Evolutionary conservation across 2,329 filamentous ascomycete genomes (phyloP).

Genomic region (Arthroderma sp.): DNA sequence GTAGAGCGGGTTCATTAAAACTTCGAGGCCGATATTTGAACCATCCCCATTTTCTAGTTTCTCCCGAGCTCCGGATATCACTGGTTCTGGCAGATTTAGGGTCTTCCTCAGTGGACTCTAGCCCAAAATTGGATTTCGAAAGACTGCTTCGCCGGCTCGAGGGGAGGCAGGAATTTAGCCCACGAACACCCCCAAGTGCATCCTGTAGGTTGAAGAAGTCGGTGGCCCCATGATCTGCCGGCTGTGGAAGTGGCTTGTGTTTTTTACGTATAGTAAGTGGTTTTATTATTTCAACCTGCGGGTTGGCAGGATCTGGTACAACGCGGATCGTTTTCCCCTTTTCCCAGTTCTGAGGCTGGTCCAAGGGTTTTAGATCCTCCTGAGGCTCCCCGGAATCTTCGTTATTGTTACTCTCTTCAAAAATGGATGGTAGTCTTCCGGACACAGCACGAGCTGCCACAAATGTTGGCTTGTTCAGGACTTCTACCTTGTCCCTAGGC

Average conservation of each 20-base stretch:
- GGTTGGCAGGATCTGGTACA: constrained; percentile 40
- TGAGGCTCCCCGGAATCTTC: not conserved
- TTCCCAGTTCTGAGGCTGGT: constrained; percentile 11
- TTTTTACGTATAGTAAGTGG: constrained; percentile 45
- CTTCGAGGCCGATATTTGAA: constrained; percentile 25
- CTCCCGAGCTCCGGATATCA: constrained; percentile 12
- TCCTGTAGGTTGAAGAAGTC: not conserved
- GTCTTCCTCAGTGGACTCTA: constrained; percentile 32
- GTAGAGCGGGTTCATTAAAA: constrained; percentile 14
- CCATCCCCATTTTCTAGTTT: constrained; percentile 35
- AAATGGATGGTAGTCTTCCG: constrained; percentile 9
- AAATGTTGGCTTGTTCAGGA: constrained; percentile 29
- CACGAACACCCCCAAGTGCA: no score
- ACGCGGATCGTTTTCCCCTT: constrained; percentile 41
- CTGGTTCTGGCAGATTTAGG: constrained; percentile 21
- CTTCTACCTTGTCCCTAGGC: constrained; percentile 26
- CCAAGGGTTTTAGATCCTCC: not conserved
- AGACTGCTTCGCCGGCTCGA: no score
- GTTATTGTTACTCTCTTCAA: constrained; percentile 4
- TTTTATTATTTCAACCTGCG: constrained; percentile 32
- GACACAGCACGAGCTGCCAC: constrained; percentile 1
- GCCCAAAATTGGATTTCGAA: constrained; percentile 10
- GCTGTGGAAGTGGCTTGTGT: constrained; percentile 5
- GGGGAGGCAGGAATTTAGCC: no score
- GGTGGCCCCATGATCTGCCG: constrained; percentile 3